A percentile compares a stretch with the other conserved stretches of the same genome.
Evolutionary conservation across 176 grass and related monocot genomes (phyloP).

Genomic region (Areca catechu): DNA sequence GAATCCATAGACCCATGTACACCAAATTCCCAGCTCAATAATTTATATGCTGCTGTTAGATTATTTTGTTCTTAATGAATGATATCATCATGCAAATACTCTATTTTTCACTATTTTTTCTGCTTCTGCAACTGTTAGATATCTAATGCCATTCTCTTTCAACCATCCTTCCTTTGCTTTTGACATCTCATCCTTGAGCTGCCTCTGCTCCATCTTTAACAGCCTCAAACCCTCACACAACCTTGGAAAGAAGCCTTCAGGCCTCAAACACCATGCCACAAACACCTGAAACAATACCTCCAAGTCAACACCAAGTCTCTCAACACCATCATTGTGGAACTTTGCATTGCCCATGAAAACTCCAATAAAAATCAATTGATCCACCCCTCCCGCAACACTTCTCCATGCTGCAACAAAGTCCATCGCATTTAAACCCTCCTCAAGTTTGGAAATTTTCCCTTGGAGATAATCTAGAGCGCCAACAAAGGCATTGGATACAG

Average conservation of each 20-base stretch:
- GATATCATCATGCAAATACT: slow-evolving; percentile 26
- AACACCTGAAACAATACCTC: slow-evolving; percentile 58
- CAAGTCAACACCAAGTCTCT: slow-evolving; percentile 48
- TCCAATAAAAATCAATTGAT: slow-evolving; percentile 53
- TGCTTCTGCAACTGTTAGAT: slow-evolving; percentile 37
- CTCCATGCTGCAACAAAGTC: slow-evolving; percentile 85
- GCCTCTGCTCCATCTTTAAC: slow-evolving; percentile 35
- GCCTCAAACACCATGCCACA: slow-evolving; percentile 81
- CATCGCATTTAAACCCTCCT: slow-evolving; percentile 38
- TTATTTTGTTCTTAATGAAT: no score
- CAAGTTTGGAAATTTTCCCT: slow-evolving; percentile 57
- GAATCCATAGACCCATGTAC: no score
- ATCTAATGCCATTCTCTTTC: slow-evolving; percentile 46
- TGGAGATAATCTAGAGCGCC: slow-evolving; percentile 63
- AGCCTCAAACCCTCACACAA: slow-evolving; percentile 51
- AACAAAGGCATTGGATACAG: slow-evolving; percentile 47
- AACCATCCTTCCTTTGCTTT: slow-evolving; percentile 33
- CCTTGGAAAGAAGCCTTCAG: slow-evolving; percentile 68
- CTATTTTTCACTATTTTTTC: slow-evolving; percentile 58
- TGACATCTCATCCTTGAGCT: slow-evolving; percentile 29
- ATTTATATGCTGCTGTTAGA: no score
- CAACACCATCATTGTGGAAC: slow-evolving; percentile 44
- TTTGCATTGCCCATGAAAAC: slow-evolving; percentile 47
- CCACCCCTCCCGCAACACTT: slow-evolving; percentile 45
- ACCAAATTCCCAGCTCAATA: no score